A percentile compares a stretch with the other conserved stretches of the same genome.
These are phyloP conservation scores for Metrosideros polymorpha DNA, from an alignment of 441 rosid species.

Conservation along the genomic window DNA sequence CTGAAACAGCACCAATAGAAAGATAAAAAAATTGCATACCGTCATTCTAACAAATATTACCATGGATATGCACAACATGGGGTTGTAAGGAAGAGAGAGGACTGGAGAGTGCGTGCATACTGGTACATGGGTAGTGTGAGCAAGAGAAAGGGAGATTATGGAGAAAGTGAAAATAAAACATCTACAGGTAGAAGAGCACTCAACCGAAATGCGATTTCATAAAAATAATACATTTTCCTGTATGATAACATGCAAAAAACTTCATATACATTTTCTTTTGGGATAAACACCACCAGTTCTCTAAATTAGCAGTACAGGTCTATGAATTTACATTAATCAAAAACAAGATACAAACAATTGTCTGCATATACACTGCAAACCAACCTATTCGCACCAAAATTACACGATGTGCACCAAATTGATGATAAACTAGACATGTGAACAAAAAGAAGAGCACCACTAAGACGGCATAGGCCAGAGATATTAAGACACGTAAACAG, in stretches of 20 bases:
- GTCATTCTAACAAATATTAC: neutral
- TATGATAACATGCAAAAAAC: neutral
- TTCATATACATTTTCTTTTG: neutral
- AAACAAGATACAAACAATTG: neutral
- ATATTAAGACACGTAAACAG: neutral
- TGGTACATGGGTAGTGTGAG: neutral
- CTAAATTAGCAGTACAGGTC: neutral
- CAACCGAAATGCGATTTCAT: neutral
- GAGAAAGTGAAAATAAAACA: neutral
- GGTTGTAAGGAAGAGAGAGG: neutral
- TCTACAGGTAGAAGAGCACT: neutral
- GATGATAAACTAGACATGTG: neutral
- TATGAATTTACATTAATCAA: neutral
- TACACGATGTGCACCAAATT: neutral
- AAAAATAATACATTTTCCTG: neutral
- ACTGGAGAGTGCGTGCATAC: neutral
- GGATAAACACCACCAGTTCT: neutral
- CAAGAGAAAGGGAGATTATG: neutral
- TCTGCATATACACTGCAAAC: neutral
- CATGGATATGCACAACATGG: neutral
- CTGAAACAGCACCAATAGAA: neutral
- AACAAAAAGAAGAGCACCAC: neutral
- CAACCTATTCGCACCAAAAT: neutral
- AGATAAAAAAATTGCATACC: neutral
- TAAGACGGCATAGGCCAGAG: neutral